phyloP scores from a whole-genome alignment of 192 early-diverging fungal species.

The Umbelopsis isabellina region DNA sequence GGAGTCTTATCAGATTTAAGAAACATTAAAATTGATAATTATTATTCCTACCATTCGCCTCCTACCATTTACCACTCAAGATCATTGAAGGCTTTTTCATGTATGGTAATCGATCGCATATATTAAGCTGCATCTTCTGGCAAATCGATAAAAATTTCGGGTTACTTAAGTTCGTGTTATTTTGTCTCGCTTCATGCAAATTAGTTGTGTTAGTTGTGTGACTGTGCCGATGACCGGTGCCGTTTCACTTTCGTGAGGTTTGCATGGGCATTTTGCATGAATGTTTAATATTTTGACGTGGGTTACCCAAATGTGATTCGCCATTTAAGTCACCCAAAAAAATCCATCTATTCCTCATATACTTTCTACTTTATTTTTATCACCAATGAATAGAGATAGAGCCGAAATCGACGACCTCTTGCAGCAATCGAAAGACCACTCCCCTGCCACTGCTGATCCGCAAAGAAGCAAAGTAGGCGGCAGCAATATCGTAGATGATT shows the following conservation, averaged over 20 bases:
- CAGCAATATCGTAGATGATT: not conserved
- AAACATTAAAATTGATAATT: too few relatives aligned
- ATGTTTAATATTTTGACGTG: conserved; percentile 3
- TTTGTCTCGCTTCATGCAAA: not conserved
- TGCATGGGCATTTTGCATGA: conserved; percentile 23
- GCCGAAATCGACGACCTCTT: not conserved
- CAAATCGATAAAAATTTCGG: not conserved
- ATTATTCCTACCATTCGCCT: too few relatives aligned
- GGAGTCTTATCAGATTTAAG: too few relatives aligned
- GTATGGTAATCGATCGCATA: too few relatives aligned
- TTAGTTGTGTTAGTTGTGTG: not conserved
- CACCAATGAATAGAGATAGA: not conserved
- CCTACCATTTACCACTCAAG: too few relatives aligned
- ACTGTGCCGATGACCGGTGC: not conserved
- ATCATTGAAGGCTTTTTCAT: too few relatives aligned
- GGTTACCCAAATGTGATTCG: not conserved
- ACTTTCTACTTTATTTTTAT: not conserved
- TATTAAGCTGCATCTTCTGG: too few relatives aligned
- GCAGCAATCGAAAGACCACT: conserved; percentile 1
- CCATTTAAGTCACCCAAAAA: too few relatives aligned
- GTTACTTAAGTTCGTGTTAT: not conserved
- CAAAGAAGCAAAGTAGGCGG: not conserved
- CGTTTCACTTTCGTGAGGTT: not conserved
- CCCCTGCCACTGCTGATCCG: not conserved
- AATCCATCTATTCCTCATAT: not conserved